A percentile compares a stretch with the other conserved stretches of the same genome.
These are phyloP conservation scores for Paraleonurus japonicus DNA, from an alignment of 257 asterid species.

Conservation along the genomic window DNA sequence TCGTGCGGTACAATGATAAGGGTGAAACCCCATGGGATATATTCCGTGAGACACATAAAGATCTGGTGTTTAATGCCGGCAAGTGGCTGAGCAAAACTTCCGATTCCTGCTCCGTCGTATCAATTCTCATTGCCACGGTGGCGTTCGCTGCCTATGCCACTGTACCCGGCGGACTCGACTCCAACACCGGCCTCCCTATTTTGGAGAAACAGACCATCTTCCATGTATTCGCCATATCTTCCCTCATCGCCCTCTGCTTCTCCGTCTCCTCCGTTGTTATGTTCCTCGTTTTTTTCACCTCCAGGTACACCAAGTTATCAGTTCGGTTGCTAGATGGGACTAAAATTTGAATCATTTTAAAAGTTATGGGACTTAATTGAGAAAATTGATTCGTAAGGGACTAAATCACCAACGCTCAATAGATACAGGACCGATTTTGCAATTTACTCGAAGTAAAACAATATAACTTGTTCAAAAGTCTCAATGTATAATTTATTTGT, in stretches of 20 bases:
- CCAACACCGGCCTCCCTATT: background rate
- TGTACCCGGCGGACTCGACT: constrained; percentile 2
- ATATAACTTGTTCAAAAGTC: background rate
- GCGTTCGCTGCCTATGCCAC: constrained; percentile 9
- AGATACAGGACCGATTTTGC: too few relatives aligned
- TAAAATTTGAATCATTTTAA: too few relatives aligned
- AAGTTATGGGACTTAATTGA: too few relatives aligned
- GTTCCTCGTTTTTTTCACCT: constrained; percentile 4
- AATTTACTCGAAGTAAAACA: too few relatives aligned
- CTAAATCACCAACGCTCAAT: too few relatives aligned
- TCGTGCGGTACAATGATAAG: background rate
- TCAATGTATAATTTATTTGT: too few relatives aligned
- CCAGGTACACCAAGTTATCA: background rate
- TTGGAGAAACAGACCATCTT: background rate
- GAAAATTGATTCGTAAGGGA: too few relatives aligned
- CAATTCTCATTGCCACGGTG: constrained; percentile 14
- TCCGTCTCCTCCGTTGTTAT: constrained; percentile 4
- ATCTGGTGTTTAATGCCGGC: background rate
- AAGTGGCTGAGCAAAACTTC: background rate
- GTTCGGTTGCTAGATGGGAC: too few relatives aligned
- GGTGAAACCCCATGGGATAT: background rate
- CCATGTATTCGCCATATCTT: constrained; percentile 1
- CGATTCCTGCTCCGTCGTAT: constrained; percentile 9
- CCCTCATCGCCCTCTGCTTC: constrained; percentile 5
- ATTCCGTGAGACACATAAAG: background rate